phyloP scores from a whole-genome alignment of 1,284 basidiomycete genomes.

The Ceratobasidium sp. region DNA sequence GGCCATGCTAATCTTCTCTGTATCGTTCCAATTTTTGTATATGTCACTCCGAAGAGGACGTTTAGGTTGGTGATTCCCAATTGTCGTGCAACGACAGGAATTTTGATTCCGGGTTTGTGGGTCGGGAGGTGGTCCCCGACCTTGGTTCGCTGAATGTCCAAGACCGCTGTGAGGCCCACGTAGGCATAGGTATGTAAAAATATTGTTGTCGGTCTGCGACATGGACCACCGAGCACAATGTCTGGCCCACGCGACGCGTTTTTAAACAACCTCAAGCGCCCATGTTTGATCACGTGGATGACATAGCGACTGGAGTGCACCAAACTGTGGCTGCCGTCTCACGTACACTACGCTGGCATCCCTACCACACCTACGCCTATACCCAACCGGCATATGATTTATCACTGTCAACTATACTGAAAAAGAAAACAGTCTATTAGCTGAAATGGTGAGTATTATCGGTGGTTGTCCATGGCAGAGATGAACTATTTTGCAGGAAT shows the following conservation, averaged over 20 bases:
- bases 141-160: not conserved
- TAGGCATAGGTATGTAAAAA: too few relatives aligned
- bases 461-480: not conserved
- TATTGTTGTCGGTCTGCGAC: not conserved
- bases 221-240: not conserved
- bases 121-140: too few relatives aligned
- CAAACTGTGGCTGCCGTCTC: not conserved
- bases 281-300: slow-evolving; percentile 29
- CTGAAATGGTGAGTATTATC: slow-evolving; percentile 20
- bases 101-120: slow-evolving; percentile 34
- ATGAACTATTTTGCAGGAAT: slow-evolving; percentile 31
- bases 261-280: not conserved
- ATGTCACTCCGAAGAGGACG: slow-evolving; percentile 38
- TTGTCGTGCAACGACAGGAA: not conserved
- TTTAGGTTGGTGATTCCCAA: not conserved
- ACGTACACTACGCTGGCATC: not conserved
- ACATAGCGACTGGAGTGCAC: slow-evolving; percentile 1
- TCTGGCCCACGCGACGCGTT: slow-evolving; percentile 6
- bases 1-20: slow-evolving; percentile 37
- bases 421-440: not conserved
- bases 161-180: too few relatives aligned
- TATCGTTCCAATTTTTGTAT: slow-evolving; percentile 38
- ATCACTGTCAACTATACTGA: slow-evolving; percentile 6
- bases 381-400: slow-evolving; percentile 5
- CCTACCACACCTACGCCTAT: not conserved